phyloP scores from a whole-genome alignment of 768 basidiomycete species.

The Calocybe indica region DNA sequence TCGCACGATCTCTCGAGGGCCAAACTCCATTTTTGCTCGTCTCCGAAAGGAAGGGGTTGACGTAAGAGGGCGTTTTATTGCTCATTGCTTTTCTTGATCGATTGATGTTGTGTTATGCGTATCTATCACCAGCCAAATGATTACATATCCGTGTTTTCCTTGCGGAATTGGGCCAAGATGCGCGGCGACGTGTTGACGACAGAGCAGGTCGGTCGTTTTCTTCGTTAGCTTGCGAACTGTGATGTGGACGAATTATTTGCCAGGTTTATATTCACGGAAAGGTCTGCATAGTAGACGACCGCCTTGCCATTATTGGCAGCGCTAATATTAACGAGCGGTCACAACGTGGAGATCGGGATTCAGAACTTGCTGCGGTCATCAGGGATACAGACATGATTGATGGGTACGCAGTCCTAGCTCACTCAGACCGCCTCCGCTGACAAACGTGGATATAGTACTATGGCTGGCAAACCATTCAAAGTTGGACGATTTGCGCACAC shows the following conservation, averaged over 20 bases:
- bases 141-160: conserved; percentile 85
- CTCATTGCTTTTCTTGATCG: neutral
- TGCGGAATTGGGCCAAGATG: conserved; percentile 93
- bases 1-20: conserved; percentile 80
- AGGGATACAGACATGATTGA: conserved; percentile 97
- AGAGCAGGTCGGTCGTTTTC: conserved; percentile 57
- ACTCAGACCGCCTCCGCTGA: neutral
- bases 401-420: conserved; percentile 42
- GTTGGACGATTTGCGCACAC: conserved; percentile 97
- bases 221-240: neutral
- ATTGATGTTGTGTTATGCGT: too few species aligned
- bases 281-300: conserved; percentile 89
- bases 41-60: conserved; percentile 85
- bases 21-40: conserved; percentile 85
- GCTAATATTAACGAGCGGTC: conserved; percentile 98
- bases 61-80: conserved; percentile 35
- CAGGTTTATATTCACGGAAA: conserved; percentile 90
- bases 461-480: conserved; percentile 93
- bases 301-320: conserved; percentile 89
- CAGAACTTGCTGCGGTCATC: conserved; percentile 88
- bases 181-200: conserved; percentile 79
- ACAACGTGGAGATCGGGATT: conserved; percentile 93
- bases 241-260: conserved; percentile 8
- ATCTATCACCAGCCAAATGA: conserved; percentile 66
- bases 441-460: conserved; percentile 45